Conservation (phyloP, 139 green algal genomes). For the Trebouxia sp. region DNA sequence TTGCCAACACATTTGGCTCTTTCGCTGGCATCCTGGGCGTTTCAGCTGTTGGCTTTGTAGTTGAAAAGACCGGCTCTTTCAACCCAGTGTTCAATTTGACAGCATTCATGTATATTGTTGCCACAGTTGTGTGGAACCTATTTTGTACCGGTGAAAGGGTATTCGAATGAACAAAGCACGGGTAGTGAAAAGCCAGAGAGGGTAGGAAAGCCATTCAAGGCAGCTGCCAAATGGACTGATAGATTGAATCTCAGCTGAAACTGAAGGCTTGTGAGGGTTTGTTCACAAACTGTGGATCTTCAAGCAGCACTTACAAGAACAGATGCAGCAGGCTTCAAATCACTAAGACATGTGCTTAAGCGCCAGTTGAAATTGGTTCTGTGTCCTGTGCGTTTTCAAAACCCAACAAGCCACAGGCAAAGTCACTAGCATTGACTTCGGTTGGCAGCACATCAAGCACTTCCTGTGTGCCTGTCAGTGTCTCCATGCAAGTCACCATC, state of each 20-base stretch:
- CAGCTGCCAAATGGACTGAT: too few relatives aligned
- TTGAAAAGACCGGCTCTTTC: constrained; percentile 77
- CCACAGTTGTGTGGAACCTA: constrained; percentile 67
- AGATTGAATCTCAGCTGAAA: too few relatives aligned
- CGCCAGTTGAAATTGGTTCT: not conserved
- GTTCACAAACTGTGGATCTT: too few relatives aligned
- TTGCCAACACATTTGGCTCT: constrained; percentile 90
- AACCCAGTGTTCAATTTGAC: constrained; percentile 78
- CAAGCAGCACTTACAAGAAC: too few relatives aligned
- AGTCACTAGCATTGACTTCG: constrained; percentile 43
- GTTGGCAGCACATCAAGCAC: constrained; percentile 46
- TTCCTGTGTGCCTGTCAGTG: constrained; percentile 44
- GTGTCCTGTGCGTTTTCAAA: constrained; percentile 49
- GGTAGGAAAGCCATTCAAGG: not conserved
- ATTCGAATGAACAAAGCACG: constrained; percentile 54
- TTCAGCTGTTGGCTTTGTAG: constrained; percentile 71
- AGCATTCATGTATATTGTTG: constrained; percentile 75
- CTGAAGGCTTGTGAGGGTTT: too few relatives aligned
- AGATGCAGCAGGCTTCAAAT: too few relatives aligned
- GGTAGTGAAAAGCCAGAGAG: not conserved
- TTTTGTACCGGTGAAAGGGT: constrained; percentile 58
- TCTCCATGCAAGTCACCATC: constrained; percentile 44
- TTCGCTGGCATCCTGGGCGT: constrained; percentile 77
- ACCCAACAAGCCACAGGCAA: constrained; percentile 61
- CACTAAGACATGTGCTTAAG: not conserved